Evolutionary conservation across 345 rosid genomes (phyloP), one percentile per base, ranked within the genome.

Genomic region (Balakata baccata): DNA sequence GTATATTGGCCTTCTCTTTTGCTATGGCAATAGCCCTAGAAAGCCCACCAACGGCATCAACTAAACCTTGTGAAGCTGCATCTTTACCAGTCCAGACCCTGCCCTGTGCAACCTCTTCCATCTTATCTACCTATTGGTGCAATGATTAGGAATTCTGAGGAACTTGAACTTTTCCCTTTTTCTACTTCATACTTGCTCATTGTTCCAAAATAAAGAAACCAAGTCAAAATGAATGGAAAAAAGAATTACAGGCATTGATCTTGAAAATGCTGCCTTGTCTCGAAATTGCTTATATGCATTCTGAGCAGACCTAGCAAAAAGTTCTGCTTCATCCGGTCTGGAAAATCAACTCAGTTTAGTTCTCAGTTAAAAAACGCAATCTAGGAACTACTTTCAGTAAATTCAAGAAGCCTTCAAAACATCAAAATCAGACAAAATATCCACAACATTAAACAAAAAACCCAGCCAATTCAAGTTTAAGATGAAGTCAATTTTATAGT

Each of bases 61-160:
- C 90, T 52, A 94, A 75, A 81, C 98, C 93, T 66, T 77, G 83
- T 41, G 92, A 89, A 80, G 87, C 88, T 20, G 95, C 98, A 84
- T 90, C 97, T 47, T 83, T 87, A 73, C 98, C 97, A 16, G 97
- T 87, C 98, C 98, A 94, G 68, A 94, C 98, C 87, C 98, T 89
- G 34, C 98, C 98, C 81, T 94, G 98, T 74, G 98, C 97, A 77
- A 90, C 86, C 82, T 87, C 90, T 82, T 94, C 98, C 97, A 94
- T 92, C 84, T 87, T 83, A 45, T 92, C 90, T 57, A 88, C 86
- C 97, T 94, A 81, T 25, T 50, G 53, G 69, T 34, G 69, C 25
- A 74, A 58, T 38, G 64, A 47, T 41, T 25, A 66, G 13, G 20
- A 47, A 64, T 54, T 59, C 41, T 37, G 46, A 38, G 38, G 58